Conservation (phyloP, 2,329 filamentous ascomycete species). For the Botrytis elliptica region DNA sequence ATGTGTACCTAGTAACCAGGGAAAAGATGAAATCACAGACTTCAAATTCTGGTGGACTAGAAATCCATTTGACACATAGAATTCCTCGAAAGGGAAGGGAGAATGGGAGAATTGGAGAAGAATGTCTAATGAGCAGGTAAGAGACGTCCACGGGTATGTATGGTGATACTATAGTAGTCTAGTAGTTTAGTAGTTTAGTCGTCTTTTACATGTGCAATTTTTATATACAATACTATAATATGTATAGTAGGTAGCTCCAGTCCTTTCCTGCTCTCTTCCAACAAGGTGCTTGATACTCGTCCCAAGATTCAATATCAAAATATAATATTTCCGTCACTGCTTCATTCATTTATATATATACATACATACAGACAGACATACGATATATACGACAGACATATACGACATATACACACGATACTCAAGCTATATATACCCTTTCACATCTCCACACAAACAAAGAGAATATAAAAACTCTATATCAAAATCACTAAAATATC, state of each 20-base stretch:
- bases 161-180: neutral
- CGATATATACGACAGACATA: neutral
- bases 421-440: no score
- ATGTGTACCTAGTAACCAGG: neutral
- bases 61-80: constrained; percentile 5
- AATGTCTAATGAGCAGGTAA: neutral
- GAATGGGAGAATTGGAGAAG: neutral
- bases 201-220: neutral
- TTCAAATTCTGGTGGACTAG: neutral
- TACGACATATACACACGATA: neutral
- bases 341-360: neutral
- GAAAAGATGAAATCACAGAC: neutral
- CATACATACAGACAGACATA: neutral
- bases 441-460: neutral
- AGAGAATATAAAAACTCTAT: neutral
- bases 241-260: no score
- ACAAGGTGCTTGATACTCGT: neutral
- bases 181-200: neutral
- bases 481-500: neutral
- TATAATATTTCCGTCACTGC: neutral
- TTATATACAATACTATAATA: neutral
- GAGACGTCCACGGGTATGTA: neutral
- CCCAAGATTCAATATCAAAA: neutral
- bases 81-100: neutral
- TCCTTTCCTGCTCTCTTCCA: neutral